Conservation (phyloP, 257 asterid genomes). For the Parsonsia alboflavescens region DNA sequence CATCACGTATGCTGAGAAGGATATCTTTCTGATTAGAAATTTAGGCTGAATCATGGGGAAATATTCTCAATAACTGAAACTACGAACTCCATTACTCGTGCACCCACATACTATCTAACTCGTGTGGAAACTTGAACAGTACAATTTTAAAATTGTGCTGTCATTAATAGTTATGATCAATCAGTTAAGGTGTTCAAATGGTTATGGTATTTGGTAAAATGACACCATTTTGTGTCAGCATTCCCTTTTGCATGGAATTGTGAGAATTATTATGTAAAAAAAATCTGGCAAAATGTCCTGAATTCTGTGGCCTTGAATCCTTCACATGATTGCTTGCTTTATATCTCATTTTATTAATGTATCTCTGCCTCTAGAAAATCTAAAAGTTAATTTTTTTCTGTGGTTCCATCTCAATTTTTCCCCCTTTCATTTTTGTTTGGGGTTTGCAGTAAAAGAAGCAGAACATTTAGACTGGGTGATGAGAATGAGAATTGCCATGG, state of each 20-base stretch:
- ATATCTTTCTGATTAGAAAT: neutral
- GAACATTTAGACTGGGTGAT: conserved; percentile 79
- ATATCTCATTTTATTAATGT: neutral
- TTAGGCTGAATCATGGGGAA: neutral
- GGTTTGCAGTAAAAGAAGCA: conserved; percentile 64
- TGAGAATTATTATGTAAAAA: no score
- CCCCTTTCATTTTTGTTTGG: neutral
- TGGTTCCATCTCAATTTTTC: neutral
- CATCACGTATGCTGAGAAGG: neutral
- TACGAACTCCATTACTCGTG: neutral
- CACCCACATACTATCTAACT: neutral
- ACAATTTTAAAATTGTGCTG: no score
- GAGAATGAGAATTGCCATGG: conserved; percentile 87
- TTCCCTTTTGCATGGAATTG: no score
- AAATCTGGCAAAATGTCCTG: neutral
- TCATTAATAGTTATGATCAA: no score
- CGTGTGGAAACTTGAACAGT: no score
- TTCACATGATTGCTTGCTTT: conserved; percentile 1
- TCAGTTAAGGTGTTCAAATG: no score
- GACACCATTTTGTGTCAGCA: no score
- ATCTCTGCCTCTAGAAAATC: neutral
- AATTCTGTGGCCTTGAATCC: neutral
- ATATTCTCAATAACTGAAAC: no score
- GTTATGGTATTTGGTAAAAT: no score
- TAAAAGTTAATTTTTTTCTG: neutral